Conservation (phyloP, 306 rosid genomes). For the Cucumis cinereus region DNA sequence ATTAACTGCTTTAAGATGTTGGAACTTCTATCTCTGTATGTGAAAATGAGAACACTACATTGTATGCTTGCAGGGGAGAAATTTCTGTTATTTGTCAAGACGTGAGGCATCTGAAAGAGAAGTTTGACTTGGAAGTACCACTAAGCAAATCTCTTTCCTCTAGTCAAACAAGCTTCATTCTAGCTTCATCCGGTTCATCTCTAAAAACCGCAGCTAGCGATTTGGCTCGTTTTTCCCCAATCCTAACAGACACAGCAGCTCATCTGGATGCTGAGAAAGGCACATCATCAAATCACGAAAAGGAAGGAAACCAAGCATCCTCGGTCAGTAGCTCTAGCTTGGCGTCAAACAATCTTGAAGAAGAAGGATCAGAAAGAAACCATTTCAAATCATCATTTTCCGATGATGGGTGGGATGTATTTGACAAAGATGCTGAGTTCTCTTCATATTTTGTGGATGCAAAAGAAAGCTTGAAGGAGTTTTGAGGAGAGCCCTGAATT, state of each 20-base stretch:
- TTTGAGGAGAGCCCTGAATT: not conserved
- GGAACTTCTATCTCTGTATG: not conserved
- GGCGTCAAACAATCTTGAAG: conserved; percentile 8
- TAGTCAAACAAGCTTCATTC: conserved; percentile 68
- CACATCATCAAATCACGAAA: conserved; percentile 14
- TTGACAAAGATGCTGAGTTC: conserved; percentile 1
- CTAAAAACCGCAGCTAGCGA: conserved; percentile 15
- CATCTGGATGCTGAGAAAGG: conserved; percentile 24
- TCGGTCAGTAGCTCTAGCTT: conserved; percentile 16
- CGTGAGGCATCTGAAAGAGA: conserved; percentile 57
- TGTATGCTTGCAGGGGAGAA: conserved; percentile 57
- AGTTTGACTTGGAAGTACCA: conserved; percentile 76
- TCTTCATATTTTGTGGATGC: not conserved
- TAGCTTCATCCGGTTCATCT: conserved; percentile 47
- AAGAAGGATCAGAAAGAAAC: conserved; percentile 15
- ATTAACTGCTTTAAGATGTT: not conserved
- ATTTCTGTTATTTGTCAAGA: conserved; percentile 75
- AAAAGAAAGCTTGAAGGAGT: not conserved
- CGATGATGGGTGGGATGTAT: conserved; percentile 57
- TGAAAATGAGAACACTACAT: not conserved
- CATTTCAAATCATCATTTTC: conserved; percentile 30
- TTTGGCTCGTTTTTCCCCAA: conserved; percentile 18
- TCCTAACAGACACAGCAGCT: conserved; percentile 16
- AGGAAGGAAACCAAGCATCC: conserved; percentile 16
- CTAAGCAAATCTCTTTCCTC: conserved; percentile 74